Evolutionary conservation across 2,329 filamentous ascomycete species (phyloP).

Genomic region (Fusarium stilboides): DNA sequence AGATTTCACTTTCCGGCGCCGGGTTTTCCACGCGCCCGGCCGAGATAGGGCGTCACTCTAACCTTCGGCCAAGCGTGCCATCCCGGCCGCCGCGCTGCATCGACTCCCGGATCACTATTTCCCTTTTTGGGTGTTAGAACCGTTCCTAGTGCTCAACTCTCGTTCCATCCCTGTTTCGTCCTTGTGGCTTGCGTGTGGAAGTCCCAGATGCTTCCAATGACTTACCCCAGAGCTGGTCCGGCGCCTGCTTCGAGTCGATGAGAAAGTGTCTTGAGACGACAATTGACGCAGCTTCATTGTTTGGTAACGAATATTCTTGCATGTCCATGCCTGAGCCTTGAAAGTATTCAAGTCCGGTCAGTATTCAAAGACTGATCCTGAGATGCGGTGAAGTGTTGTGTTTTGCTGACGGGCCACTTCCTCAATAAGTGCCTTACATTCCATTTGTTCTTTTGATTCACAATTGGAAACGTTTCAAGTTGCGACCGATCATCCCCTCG

Average conservation of each 20-base stretch:
- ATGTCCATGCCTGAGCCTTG: constrained; percentile 57
- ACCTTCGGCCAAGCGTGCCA: constrained; percentile 39
- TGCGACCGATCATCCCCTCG: constrained; percentile 3
- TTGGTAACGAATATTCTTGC: constrained; percentile 18
- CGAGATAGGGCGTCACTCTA: constrained; percentile 44
- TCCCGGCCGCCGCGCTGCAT: constrained; percentile 45
- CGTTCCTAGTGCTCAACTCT: constrained; percentile 42
- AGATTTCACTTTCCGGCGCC: constrained; percentile 36
- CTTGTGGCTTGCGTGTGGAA: constrained; percentile 38
- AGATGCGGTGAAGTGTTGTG: constrained; percentile 13
- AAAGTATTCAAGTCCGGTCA: constrained; percentile 41
- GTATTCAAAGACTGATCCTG: constrained; percentile 8
- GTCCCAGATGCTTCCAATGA: constrained; percentile 37
- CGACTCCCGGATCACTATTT: constrained; percentile 47
- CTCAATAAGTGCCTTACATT: constrained; percentile 14
- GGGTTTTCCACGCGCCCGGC: constrained; percentile 38
- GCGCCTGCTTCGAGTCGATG: constrained; percentile 32
- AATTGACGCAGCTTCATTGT: constrained; percentile 44
- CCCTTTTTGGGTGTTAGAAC: constrained; percentile 46
- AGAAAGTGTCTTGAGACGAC: constrained; percentile 48
- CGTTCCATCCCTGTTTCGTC: constrained; percentile 44
- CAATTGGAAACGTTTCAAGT: constrained; percentile 21
- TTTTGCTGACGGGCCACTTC: not conserved
- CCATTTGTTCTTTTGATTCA: constrained; percentile 21
- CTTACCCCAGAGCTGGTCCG: constrained; percentile 39